phyloP scores from a whole-genome alignment of 2,329 filamentous ascomycete genomes.

The Trichoderma simmonsii region DNA sequence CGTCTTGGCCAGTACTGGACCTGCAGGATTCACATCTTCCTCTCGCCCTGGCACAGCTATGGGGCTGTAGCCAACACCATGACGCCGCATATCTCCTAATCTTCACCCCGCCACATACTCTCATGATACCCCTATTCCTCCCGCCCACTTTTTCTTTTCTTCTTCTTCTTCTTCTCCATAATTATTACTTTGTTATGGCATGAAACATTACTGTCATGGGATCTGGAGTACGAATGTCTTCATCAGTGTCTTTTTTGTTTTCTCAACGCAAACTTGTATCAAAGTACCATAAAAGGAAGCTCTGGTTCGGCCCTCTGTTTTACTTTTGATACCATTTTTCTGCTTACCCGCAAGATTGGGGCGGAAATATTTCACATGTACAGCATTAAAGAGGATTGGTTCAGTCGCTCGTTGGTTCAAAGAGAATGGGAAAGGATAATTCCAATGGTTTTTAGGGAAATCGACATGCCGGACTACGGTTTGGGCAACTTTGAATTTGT shows the following conservation, averaged over 20 bases:
- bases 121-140: conserved; percentile 11
- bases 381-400: conserved; percentile 16
- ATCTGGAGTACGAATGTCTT: conserved; percentile 16
- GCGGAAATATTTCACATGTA: conserved; percentile 2
- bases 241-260: not conserved
- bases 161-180: conserved; percentile 8
- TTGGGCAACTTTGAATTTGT: conserved; percentile 14
- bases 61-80: conserved; percentile 21
- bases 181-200: not conserved
- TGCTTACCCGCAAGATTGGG: not conserved
- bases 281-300: not conserved
- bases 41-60: conserved; percentile 24
- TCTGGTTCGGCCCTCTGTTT: not conserved
- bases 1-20: conserved; percentile 20
- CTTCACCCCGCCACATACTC: conserved; percentile 5
- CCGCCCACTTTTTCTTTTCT: not conserved
- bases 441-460: conserved; percentile 11
- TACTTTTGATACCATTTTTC: conserved; percentile 11
- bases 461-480: not conserved
- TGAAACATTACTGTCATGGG: not conserved
- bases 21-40: conserved; percentile 23
- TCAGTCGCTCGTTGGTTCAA: conserved; percentile 16
- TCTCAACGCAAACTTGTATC: not conserved
- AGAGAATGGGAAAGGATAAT: conserved; percentile 16
- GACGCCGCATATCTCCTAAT: not conserved